Base-by-base conservation (phyloP, 164 flowering plant genomes). In the Aristolochia contorta region DNA sequence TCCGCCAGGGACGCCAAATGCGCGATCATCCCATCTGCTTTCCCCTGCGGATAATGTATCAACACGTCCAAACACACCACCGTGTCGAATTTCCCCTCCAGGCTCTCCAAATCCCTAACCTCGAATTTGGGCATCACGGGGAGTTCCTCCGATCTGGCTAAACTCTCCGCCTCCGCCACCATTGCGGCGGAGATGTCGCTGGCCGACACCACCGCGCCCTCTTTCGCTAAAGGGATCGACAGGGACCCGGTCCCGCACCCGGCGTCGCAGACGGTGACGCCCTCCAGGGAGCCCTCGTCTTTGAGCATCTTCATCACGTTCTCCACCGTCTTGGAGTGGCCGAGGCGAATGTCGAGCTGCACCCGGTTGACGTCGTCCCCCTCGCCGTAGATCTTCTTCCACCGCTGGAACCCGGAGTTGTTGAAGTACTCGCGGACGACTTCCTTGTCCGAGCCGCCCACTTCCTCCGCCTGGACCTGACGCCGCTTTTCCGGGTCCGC, bases 391-490 rank as follows among this genome's bases (percentile, higher is more conserved):
- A 94, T 90, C 64, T 83, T 90, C 84, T 76, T 79, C 99, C 99
- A 94, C 68, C 99, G 60, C 75, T 90, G 83, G 69, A 90, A 94
- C 65, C 99, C 99, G 13, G 84, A 63, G 66, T 72, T 78, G 74
- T 90, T 93, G 74, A 93, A 93, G 70, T 90, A 94, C 69, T 94
- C 86, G 69, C 65, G 75, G 60, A 94, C 99, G 9, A 94, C 99
- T 62, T 90, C 96, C 79, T 94, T 90, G 73, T 94, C 99, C n/a
- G 82, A 96, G 18, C 99, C 99, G 5, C 95, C 93, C 4, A 90
- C 96, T 69, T 84, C 95, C 77, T 80, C 91, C 15, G 99, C 99
- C 74, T 94, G 99, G 30, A 72, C 58, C 61, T 75, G 83, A 46
- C 99, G 78, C 54, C 99, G 77, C 69, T 72, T 76, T 71, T 90